phyloP scores from a whole-genome alignment of 495 filamentous ascomycete genomes.

The Parmelia sp. region DNA sequence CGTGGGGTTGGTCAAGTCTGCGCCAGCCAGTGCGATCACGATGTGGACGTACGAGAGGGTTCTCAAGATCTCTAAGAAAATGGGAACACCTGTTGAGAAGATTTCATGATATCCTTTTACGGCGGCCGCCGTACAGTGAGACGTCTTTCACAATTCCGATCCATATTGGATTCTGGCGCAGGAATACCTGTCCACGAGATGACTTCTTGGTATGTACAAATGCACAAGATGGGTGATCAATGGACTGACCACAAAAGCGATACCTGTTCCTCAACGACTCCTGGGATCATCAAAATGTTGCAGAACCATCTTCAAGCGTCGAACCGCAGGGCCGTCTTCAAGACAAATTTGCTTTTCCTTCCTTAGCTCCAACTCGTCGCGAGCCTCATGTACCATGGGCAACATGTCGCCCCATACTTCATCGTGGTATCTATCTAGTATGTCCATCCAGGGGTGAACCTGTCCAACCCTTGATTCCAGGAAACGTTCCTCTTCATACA shows the following conservation, averaged over 20 bases:
- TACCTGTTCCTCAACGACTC: not conserved
- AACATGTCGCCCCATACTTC: slow-evolving; percentile 72
- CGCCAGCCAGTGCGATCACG: slow-evolving; percentile 87
- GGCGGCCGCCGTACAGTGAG: not conserved
- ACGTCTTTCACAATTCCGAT: not conserved
- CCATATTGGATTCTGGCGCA: not conserved
- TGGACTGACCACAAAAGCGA: not conserved
- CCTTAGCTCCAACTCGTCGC: slow-evolving; percentile 47
- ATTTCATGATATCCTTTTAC: not conserved
- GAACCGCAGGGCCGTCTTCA: slow-evolving; percentile 40
- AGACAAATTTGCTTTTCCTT: slow-evolving; percentile 23
- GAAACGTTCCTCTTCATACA: not conserved
- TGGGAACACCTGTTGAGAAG: slow-evolving; percentile 10
- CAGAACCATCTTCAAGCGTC: slow-evolving; percentile 47
- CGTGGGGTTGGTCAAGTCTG: slow-evolving; percentile 87
- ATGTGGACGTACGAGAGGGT: slow-evolving; percentile 96
- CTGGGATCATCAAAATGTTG: slow-evolving; percentile 33
- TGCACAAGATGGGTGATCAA: not conserved
- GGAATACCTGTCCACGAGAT: not conserved
- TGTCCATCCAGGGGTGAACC: slow-evolving; percentile 49
- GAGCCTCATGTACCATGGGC: slow-evolving; percentile 57
- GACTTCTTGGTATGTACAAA: not conserved
- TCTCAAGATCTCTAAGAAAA: slow-evolving; percentile 51
- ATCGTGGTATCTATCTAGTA: slow-evolving; percentile 63
- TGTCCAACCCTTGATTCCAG: slow-evolving; percentile 15